Percentiles rank a stretch among this genome's conserved stretches.
Evolutionary conservation across 2,329 filamentous ascomycete genomes (phyloP).

Genomic region (Aspergillus quadricinctus): DNA sequence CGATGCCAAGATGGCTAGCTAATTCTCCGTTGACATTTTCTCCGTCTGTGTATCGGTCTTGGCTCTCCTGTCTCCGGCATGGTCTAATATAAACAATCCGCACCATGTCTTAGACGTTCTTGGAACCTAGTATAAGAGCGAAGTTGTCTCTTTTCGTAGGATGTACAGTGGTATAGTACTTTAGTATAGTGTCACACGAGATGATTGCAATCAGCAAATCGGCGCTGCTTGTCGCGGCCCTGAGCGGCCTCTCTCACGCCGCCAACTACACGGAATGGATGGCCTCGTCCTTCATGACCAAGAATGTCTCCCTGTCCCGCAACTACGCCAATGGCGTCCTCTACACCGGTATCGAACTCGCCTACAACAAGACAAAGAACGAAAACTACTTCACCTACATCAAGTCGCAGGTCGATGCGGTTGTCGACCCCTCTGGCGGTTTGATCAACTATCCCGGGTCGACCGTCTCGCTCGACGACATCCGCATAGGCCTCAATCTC

Average conservation of each 20-base stretch:
- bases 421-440: slow-evolving; percentile 5
- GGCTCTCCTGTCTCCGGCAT: neutral
- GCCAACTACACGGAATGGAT: slow-evolving; percentile 14
- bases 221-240: neutral
- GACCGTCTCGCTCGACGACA: slow-evolving; percentile 12
- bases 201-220: neutral
- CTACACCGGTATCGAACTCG: slow-evolving; percentile 10
- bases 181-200: neutral
- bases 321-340: slow-evolving; percentile 14
- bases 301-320: slow-evolving; percentile 6
- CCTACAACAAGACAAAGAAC: slow-evolving; percentile 13
- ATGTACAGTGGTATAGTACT: too few species aligned
- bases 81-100: neutral
- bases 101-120: neutral
- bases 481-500: slow-evolving; percentile 12
- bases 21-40: neutral
- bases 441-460: slow-evolving; percentile 2
- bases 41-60: neutral
- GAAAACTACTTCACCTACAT: slow-evolving; percentile 6
- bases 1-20: neutral
- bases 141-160: neutral
- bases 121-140: neutral
- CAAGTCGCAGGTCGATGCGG: slow-evolving; percentile 7
- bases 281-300: slow-evolving; percentile 9
- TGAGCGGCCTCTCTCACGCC: neutral